Percentiles rank a stretch among this genome's conserved stretches.
phyloP scores from a whole-genome alignment of 148 eudicot genomes.

The Gaultheria prostrata region DNA sequence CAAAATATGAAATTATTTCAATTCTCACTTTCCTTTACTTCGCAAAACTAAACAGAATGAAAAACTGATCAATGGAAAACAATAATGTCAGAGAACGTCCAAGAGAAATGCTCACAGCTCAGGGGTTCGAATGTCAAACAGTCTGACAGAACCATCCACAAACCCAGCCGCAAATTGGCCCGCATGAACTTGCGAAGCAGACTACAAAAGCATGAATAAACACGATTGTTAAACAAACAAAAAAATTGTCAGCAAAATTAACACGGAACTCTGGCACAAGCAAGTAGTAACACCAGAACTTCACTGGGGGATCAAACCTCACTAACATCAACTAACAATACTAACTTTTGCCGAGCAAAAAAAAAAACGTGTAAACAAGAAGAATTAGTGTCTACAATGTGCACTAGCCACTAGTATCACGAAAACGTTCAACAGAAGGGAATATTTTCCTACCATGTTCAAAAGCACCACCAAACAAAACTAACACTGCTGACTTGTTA shows the following conservation, averaged over 20 bases:
- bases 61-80: neutral
- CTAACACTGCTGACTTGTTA: neutral
- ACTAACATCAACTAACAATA: no score
- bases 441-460: neutral
- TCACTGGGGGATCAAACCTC: neutral
- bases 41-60: neutral
- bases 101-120: conserved; percentile 54
- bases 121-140: conserved; percentile 83
- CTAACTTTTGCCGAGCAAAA: no score
- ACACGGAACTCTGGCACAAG: neutral
- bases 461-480: neutral
- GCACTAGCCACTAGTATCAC: neutral
- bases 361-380: neutral
- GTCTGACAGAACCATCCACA: conserved; percentile 81
- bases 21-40: neutral
- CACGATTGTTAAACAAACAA: neutral
- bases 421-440: neutral
- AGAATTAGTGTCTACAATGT: neutral
- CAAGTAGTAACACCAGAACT: neutral
- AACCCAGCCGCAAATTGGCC: conserved; percentile 92
- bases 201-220: conserved; percentile 33
- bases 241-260: neutral
- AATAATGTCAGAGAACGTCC: neutral
- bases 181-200: conserved; percentile 91
- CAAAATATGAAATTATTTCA: neutral